Base-by-base conservation (phyloP, 352 stramenopile species). In the Pelagophyceae sp. region DNA sequence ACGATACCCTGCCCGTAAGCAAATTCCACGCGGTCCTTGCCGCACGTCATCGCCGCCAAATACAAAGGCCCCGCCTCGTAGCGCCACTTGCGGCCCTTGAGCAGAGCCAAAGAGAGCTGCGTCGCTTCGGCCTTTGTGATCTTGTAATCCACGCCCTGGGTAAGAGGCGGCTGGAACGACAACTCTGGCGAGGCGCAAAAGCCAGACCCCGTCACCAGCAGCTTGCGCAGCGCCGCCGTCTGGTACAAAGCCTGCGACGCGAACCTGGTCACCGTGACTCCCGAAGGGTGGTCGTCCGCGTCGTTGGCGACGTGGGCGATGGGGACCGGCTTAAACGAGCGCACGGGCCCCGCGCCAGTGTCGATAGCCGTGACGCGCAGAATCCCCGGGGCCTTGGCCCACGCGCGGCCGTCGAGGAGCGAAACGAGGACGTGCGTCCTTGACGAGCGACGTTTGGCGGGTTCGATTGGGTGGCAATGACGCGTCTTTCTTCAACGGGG, bases 191-290 rank as follows among this genome's bases (percentile, higher is more conserved):
- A 2, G 15, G 33, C 3, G 45, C 40, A 76, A n/a, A 76, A 65
- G 40, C 31, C 50, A 27, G 38, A 45, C n/a, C 71, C 71, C n/a
- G 2, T 2, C 6, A 76, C 37, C 0, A 33, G 0, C n/a, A 76
- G 40, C 71, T 76, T 76, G 11, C 50, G 11, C 29, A 76, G 33
- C 27, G 38, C 32, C 27, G 71, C 32, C 11, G 71, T 74, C 37
- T 74, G 35, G 67, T 74, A 74, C 15, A 74, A 37, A 37, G 65
- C 38, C 71, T 76, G 40, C 40, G 40, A 67, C 25, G 37, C 67
- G 15, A 38, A 40, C 23, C 40, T 33, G 2, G 71, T 40, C 40
- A 64, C 71, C 23, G 45, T 32, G 11, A 40, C 1, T 3, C 71
- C 51, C 38, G 33, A 33, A 2, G 67, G 38, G 38, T 74, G 67